These are phyloP conservation scores for Blastomyces gilchristii DNA, from an alignment of 2,329 filamentous ascomycete species.

Conservation along the genomic window DNA sequence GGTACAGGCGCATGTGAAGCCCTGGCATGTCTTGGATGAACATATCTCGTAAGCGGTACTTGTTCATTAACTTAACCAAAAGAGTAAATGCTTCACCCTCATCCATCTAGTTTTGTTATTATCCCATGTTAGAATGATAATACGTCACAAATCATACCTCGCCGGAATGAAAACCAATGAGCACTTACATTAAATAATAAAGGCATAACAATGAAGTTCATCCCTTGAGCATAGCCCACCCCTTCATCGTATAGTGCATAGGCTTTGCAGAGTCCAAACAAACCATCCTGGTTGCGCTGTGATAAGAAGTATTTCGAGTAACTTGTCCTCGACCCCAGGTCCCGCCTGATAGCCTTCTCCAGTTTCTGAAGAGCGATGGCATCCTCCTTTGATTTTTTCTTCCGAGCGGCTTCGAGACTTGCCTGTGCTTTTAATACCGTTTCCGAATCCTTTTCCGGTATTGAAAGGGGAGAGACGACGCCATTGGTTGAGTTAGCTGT, in stretches of 20 bases:
- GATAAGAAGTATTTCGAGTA: constrained; percentile 93
- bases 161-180: background rate
- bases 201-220: constrained; percentile 98
- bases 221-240: constrained; percentile 94
- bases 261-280: constrained; percentile 94
- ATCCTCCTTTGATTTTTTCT: constrained; percentile 72
- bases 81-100: constrained; percentile 95
- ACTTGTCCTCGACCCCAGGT: constrained; percentile 84
- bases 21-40: constrained; percentile 96
- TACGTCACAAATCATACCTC: background rate
- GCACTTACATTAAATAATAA: constrained; percentile 74
- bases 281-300: constrained; percentile 79
- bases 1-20: constrained; percentile 82
- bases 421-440: constrained; percentile 56
- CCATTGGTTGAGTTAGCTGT: constrained; percentile 48
- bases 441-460: constrained; percentile 53
- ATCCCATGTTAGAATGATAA: background rate
- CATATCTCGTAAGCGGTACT: constrained; percentile 83
- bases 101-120: constrained; percentile 56
- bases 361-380: constrained; percentile 63
- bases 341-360: constrained; percentile 83
- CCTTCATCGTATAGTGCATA: constrained; percentile 92
- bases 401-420: constrained; percentile 54
- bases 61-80: constrained; percentile 89
- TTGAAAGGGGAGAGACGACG: constrained; percentile 46